phyloP scores from a whole-genome alignment of 202 grass and related monocot genomes.

The Dendrocalamus latiflorus region DNA sequence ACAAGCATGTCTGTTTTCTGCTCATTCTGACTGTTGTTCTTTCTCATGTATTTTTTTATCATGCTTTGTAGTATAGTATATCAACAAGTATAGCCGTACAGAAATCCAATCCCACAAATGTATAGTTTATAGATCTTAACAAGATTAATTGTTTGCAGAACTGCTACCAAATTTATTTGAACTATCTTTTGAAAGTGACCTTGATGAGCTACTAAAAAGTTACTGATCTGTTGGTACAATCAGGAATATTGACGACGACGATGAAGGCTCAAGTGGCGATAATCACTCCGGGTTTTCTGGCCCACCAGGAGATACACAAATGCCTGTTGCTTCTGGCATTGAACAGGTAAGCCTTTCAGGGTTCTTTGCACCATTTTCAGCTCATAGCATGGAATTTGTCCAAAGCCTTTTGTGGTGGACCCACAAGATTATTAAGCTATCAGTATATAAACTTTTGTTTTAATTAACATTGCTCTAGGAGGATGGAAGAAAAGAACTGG shows the following conservation, averaged over 20 bases:
- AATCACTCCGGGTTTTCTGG: too few relatives aligned
- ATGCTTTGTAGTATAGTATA: neutral
- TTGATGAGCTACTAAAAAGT: slow-evolving; percentile 21
- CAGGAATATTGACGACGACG: slow-evolving; percentile 74
- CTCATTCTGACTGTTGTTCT: neutral
- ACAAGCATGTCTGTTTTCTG: neutral
- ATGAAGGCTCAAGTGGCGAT: slow-evolving; percentile 46
- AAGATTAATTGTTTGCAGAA: slow-evolving; percentile 5
- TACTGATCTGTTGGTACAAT: slow-evolving; percentile 33
- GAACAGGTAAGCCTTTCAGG: too few relatives aligned
- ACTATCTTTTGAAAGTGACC: neutral
- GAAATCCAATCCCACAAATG: neutral
- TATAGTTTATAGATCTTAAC: slow-evolving; percentile 13
- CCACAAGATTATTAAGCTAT: too few relatives aligned
- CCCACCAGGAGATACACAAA: too few relatives aligned
- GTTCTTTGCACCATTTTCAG: too few relatives aligned
- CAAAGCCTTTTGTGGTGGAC: too few relatives aligned
- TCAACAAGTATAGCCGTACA: neutral
- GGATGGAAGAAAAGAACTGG: slow-evolving; percentile 46
- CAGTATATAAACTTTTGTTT: too few relatives aligned
- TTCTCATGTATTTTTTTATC: neutral
- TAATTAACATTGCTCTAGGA: too few relatives aligned
- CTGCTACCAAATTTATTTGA: slow-evolving; percentile 7
- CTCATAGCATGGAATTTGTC: too few relatives aligned
- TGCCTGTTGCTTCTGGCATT: too few relatives aligned